Evolutionary conservation across 352 stramenopile genomes (phyloP), one percentile per base, ranked within the genome.

Genomic region (Pythium folliculosum): DNA sequence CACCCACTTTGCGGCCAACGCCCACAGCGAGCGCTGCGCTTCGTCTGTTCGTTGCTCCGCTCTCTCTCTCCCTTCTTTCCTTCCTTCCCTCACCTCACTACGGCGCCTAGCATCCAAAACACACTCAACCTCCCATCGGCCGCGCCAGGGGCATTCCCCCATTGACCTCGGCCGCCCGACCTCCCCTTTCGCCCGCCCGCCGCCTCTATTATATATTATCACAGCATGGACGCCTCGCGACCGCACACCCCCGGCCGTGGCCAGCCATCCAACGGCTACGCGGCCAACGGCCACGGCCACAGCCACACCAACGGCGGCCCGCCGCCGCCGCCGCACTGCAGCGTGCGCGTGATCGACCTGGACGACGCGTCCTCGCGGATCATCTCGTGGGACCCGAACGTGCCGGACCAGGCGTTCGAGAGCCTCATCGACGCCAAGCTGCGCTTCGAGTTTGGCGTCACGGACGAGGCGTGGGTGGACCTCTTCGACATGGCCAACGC

Each of bases 391-490:
- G 84, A 95, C 67, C 78, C 79, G 37, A 85, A 85, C 58, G 82
- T 95, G 47, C 84, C 84, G 10, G 86, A 93, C 67, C 84, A 95
- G 65, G 83, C 84, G 12, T 95, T 95, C 67, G 86, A 93, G 68
- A 82, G 73, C 57, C 73, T 93, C 52, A 81, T 95, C 50, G 86
- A 94, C 67, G 73, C 82, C 65, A 82, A 91, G 69, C 76, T 94
- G 17, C 86, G 86, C 27, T 68, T 77, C 47, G 75, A 86, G 48
- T 94, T 94, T 67, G 84, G 84, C 60, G 83, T 94, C 21, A 90
- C 84, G 59, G 86, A 94, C 73, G 86, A 94, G 63, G 84, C 86
- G 19, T 94, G 86, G 86, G 86, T 94, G 30, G 86, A 94, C 72
- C 82, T 94, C 58, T 92, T 94, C 67, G 86, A 94, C 66, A 81